A percentile compares a stretch with the other conserved stretches of the same genome.
Evolutionary conservation across 208 protist species (phyloP).

Genomic region (Leishmania martiniquensis): DNA sequence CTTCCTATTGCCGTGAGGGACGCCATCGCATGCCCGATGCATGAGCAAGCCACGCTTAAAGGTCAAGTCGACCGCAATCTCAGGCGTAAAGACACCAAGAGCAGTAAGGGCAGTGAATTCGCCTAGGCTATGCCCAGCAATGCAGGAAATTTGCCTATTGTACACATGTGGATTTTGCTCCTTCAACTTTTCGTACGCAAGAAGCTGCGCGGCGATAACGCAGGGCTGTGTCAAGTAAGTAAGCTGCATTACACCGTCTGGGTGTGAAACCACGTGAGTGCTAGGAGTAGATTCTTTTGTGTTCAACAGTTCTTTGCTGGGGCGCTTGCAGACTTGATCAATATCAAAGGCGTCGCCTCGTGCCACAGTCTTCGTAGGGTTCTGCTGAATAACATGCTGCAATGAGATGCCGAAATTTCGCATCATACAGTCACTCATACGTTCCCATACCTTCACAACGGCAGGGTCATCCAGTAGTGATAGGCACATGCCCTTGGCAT

Average conservation of each 20-base stretch:
- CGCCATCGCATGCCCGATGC: constrained; percentile 59
- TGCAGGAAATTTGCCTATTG: constrained; percentile 23
- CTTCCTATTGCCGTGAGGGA: constrained; percentile 41
- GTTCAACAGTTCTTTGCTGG: constrained; percentile 48
- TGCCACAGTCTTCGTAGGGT: constrained; percentile 57
- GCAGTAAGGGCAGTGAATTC: constrained; percentile 83
- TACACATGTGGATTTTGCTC: neutral
- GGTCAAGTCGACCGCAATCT: constrained; percentile 71
- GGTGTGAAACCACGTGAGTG: constrained; percentile 45
- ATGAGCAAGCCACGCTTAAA: constrained; percentile 85
- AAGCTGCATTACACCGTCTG: constrained; percentile 72
- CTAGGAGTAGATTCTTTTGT: constrained; percentile 48
- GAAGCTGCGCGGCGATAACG: constrained; percentile 76
- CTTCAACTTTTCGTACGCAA: constrained; percentile 46
- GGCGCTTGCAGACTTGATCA: constrained; percentile 33
- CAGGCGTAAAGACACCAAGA: constrained; percentile 72
- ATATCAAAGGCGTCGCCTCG: constrained; percentile 58
- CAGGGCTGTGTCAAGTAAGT: constrained; percentile 85
- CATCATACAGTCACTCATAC: constrained; percentile 75
- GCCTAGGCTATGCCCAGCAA: constrained; percentile 89
- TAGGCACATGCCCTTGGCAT: constrained; percentile 80
- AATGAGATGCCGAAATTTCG: constrained; percentile 74
- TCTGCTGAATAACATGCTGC: constrained; percentile 78
- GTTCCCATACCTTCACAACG: constrained; percentile 63
- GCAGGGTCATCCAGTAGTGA: constrained; percentile 41